Evolutionary conservation across 805 yeast genomes (phyloP).

Genomic region (Wickerhamomyces alni): DNA sequence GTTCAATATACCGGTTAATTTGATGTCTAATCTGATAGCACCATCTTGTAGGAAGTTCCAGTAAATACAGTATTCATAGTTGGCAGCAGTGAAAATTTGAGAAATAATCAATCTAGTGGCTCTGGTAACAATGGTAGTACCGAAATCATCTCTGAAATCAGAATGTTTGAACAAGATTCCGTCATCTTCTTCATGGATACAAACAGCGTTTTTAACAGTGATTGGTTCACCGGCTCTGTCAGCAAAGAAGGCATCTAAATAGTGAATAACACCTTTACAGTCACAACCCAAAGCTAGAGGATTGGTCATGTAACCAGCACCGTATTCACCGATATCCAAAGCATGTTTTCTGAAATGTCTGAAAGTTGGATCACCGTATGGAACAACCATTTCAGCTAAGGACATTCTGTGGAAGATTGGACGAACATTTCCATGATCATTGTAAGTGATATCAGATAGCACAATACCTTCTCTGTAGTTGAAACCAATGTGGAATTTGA

Average conservation of each 20-base stretch:
- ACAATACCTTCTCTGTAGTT: slow-evolving; percentile 85
- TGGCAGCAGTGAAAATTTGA: slow-evolving; percentile 82
- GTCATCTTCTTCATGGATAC: slow-evolving; percentile 85
- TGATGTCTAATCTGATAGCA: slow-evolving; percentile 70
- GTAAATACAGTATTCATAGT: slow-evolving; percentile 80
- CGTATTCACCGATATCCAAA: slow-evolving; percentile 81
- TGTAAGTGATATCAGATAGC: slow-evolving; percentile 63
- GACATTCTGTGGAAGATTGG: slow-evolving; percentile 77
- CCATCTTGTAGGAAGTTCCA: slow-evolving; percentile 85
- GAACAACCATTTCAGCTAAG: slow-evolving; percentile 78
- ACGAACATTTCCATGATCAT: slow-evolving; percentile 69
- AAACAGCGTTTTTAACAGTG: slow-evolving; percentile 69
- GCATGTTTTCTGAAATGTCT: slow-evolving; percentile 87
- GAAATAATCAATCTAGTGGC: slow-evolving; percentile 69
- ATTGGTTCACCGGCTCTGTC: slow-evolving; percentile 63
- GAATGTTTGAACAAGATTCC: slow-evolving; percentile 78
- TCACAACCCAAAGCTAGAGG: slow-evolving; percentile 76
- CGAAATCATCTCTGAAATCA: slow-evolving; percentile 75
- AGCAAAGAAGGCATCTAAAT: slow-evolving; percentile 72
- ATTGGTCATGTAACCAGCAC: slow-evolving; percentile 83
- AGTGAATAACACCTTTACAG: slow-evolving; percentile 82
- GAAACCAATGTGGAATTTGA: slow-evolving; percentile 74
- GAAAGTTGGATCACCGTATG: slow-evolving; percentile 72
- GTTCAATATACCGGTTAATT: slow-evolving; percentile 79
- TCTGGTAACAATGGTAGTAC: slow-evolving; percentile 69